Percentiles rank a stretch among this genome's conserved stretches.
phyloP scores from a whole-genome alignment of 2,329 filamentous ascomycete genomes.

The Xylariaceae sp. region DNA sequence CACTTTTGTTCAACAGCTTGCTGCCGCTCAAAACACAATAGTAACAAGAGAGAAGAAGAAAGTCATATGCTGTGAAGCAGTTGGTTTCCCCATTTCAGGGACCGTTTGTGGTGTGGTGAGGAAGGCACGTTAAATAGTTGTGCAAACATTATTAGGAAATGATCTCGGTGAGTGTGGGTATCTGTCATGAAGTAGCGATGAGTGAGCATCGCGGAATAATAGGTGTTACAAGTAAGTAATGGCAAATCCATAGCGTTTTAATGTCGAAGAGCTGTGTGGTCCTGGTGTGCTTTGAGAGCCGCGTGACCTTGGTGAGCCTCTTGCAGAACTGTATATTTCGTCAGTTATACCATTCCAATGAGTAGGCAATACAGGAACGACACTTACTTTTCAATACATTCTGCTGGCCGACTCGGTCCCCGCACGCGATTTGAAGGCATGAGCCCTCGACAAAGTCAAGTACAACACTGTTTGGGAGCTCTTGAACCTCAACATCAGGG shows the following conservation, averaged over 20 bases:
- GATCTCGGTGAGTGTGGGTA: conserved; percentile 5
- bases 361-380: not conserved
- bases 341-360: conserved; percentile 22
- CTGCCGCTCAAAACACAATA: not conserved
- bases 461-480: conserved; percentile 80
- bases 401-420: conserved; percentile 56
- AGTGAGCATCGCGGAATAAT: conserved; percentile 9
- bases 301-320: conserved; percentile 38
- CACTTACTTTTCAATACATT: conserved; percentile 52
- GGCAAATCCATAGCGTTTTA: conserved; percentile 20
- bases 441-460: conserved; percentile 59
- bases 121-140: conserved; percentile 9
- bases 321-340: conserved; percentile 36
- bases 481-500: conserved; percentile 87
- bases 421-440: conserved; percentile 61
- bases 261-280: conserved; percentile 31
- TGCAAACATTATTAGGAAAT: conserved; percentile 5
- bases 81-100: conserved; percentile 2
- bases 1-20: not conserved
- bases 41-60: conserved; percentile 14
- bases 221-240: conserved; percentile 7
- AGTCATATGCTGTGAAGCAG: conserved; percentile 23
- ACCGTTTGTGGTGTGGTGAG: conserved; percentile 4
- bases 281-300: conserved; percentile 35
- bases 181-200: conserved; percentile 15